Evolutionary conservation across 2,329 filamentous ascomycete genomes (phyloP).

Genomic region (Botrytis byssoidea): DNA sequence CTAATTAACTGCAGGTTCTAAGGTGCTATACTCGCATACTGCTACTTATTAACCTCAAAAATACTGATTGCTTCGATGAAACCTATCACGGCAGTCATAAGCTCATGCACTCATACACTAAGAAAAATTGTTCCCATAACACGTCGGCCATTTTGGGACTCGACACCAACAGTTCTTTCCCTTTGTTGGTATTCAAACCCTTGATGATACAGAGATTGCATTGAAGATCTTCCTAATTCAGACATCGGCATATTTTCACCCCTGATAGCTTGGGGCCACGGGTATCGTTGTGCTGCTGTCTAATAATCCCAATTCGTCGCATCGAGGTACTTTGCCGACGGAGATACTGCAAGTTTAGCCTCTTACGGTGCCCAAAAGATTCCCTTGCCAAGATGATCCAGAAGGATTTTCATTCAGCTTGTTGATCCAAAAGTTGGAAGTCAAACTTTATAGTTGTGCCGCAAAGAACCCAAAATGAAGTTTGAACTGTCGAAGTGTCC

Average conservation of each 20-base stretch:
- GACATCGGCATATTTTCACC: slow-evolving; percentile 12
- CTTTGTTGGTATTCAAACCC: slow-evolving; percentile 12
- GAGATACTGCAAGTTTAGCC: slow-evolving; percentile 18
- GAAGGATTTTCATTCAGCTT: slow-evolving; percentile 9
- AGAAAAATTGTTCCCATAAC: slow-evolving; percentile 11
- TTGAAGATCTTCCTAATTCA: slow-evolving; percentile 21
- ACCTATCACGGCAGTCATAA: slow-evolving; percentile 11
- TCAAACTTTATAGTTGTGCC: slow-evolving; percentile 1
- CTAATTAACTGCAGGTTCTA: not conserved
- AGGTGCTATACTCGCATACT: not conserved
- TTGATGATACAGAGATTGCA: slow-evolving; percentile 15
- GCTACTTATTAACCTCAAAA: not conserved
- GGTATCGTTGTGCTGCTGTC: slow-evolving; percentile 15
- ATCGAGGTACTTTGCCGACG: slow-evolving; percentile 16
- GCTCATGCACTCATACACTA: slow-evolving; percentile 7
- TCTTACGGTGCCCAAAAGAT: not conserved
- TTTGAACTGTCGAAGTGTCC: not conserved
- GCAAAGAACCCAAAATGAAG: not conserved
- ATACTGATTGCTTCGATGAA: slow-evolving; percentile 5
- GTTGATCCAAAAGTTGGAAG: not conserved
- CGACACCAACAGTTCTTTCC: slow-evolving; percentile 9
- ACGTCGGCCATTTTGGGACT: slow-evolving; percentile 2
- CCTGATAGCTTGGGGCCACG: not conserved
- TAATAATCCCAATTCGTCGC: slow-evolving; percentile 9
- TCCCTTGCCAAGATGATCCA: slow-evolving; percentile 8